Conservation (phyloP, 2,329 filamentous ascomycete species). For the Penicillium sp. region DNA sequence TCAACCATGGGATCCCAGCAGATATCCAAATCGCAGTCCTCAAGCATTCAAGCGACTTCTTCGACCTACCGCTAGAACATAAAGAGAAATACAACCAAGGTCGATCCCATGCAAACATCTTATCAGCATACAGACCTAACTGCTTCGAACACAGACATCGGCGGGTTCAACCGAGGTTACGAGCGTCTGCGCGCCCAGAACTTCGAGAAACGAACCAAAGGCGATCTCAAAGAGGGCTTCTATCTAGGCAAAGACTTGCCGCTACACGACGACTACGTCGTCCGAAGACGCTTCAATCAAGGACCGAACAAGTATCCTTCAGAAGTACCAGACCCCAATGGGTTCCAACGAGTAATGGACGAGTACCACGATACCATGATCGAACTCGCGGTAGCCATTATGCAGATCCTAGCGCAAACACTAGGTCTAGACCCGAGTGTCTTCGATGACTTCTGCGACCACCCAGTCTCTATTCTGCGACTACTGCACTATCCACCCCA, state of each 20-base stretch:
- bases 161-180: slow-evolving; percentile 24
- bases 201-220: slow-evolving; percentile 24
- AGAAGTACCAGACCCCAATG: slow-evolving; percentile 9
- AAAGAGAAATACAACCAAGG: slow-evolving; percentile 28
- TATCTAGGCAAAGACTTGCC: slow-evolving; percentile 27
- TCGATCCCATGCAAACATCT: background rate
- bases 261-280: slow-evolving; percentile 16
- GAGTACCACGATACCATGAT: slow-evolving; percentile 20
- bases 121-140: background rate
- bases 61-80: slow-evolving; percentile 41
- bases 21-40: slow-evolving; percentile 46
- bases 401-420: slow-evolving; percentile 15
- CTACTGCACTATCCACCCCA: slow-evolving; percentile 35
- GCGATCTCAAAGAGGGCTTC: slow-evolving; percentile 34
- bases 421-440: slow-evolving; percentile 16
- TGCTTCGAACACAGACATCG: slow-evolving; percentile 4
- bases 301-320: slow-evolving; percentile 23
- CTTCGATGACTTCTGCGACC: slow-evolving; percentile 26
- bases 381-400: slow-evolving; percentile 19
- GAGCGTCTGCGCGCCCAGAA: slow-evolving; percentile 29
- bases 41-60: slow-evolving; percentile 48
- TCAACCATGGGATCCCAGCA: slow-evolving; percentile 49
- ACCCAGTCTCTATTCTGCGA: slow-evolving; percentile 29
- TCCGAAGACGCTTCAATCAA: slow-evolving; percentile 19
- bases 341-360: slow-evolving; percentile 15